A percentile compares a stretch with the other conserved stretches of the same genome.
These are phyloP conservation scores for Coleophoma cylindrospora DNA, from an alignment of 2,329 filamentous ascomycete species.

Conservation along the genomic window DNA sequence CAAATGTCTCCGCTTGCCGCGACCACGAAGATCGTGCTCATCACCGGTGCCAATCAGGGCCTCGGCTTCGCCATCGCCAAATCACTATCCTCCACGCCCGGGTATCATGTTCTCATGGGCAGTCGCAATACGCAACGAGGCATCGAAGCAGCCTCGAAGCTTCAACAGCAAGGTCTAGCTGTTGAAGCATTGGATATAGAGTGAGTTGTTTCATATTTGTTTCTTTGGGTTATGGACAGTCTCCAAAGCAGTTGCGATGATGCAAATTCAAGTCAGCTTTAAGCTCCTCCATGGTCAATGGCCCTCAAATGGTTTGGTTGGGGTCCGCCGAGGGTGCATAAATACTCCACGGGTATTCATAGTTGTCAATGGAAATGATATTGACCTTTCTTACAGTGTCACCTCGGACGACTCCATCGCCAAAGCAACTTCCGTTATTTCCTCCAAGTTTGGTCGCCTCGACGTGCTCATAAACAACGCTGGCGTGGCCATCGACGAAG, in stretches of 20 bases:
- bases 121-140: not conserved
- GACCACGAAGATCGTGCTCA: constrained; percentile 12
- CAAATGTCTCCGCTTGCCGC: too few relatives aligned
- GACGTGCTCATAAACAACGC: not conserved
- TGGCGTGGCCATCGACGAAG: too few relatives aligned
- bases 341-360: not conserved
- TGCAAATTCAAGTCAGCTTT: too few relatives aligned
- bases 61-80: constrained; percentile 31
- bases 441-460: constrained; percentile 1
- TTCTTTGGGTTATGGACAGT: too few relatives aligned
- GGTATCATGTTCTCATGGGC: not conserved
- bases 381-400: not conserved
- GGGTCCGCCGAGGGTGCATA: too few relatives aligned
- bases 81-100: not conserved
- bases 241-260: too few relatives aligned
- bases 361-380: not conserved
- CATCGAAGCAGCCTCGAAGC: not conserved
- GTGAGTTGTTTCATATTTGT: too few relatives aligned
- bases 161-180: too few relatives aligned
- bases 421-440: not conserved
- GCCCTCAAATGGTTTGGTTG: too few relatives aligned
- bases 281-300: too few relatives aligned
- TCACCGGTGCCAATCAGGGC: constrained; percentile 35
- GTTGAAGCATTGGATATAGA: too few relatives aligned
- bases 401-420: not conserved